Percentiles rank a stretch among this genome's conserved stretches.
These are phyloP conservation scores for Fusarium ambrosium DNA, from an alignment of 2,329 filamentous ascomycete species.

Conservation along the genomic window DNA sequence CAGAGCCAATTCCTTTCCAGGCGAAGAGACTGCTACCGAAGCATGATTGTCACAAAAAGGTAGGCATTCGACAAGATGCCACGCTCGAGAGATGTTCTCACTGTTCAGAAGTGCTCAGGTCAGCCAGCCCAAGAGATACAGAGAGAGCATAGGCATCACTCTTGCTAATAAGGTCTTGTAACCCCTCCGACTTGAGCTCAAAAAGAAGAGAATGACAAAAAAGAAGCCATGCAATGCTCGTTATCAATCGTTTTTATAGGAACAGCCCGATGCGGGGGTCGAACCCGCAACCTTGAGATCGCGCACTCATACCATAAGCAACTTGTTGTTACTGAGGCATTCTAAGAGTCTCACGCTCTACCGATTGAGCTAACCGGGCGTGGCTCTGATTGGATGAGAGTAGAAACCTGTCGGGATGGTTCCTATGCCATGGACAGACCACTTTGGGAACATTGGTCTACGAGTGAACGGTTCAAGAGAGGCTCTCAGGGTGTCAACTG, in stretches of 20 bases:
- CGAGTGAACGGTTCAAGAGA: no score
- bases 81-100: background rate
- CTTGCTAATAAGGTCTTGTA: background rate
- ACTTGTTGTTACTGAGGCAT: background rate
- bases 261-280: constrained; percentile 58
- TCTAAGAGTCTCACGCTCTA: constrained; percentile 77
- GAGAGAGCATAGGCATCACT: background rate
- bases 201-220: background rate
- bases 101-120: background rate
- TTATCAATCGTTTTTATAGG: background rate
- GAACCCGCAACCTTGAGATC: constrained; percentile 70
- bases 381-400: constrained; percentile 15
- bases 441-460: no score
- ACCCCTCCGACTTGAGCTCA: background rate
- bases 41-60: background rate
- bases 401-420: background rate
- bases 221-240: background rate
- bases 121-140: background rate
- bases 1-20: background rate
- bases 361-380: constrained; percentile 50
- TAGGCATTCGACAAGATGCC: background rate
- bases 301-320: background rate
- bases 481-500: no score
- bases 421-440: background rate
- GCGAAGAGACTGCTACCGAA: background rate